Base-by-base conservation (phyloP, 2,329 filamentous ascomycete genomes). In the Hansfordia pulvinata region DNA sequence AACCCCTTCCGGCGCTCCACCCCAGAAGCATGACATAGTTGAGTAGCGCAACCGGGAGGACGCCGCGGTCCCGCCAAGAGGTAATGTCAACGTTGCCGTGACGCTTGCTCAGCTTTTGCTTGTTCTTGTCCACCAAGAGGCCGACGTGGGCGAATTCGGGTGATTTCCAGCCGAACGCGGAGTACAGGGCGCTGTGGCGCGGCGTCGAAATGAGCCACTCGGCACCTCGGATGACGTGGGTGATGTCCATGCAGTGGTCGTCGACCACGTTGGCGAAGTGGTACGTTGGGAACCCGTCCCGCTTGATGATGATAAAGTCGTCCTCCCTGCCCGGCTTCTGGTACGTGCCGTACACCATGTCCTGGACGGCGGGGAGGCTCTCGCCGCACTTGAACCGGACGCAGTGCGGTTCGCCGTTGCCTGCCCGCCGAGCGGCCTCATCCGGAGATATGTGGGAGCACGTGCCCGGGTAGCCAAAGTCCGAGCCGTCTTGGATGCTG, bases 151-250 rank as follows among this genome's bases (percentile, higher is more conserved):
- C 79, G 49, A 84, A 90, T n/a, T 57, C 52, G 0, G 82, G 82
- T 2, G 74, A 62, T 16, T 64, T 46, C 82, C 82, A 90, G 5
- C 70, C 65, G 44, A 90, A 80, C 3, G 79, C 80, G 25, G 79
- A 54, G 46, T 90, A 90, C n/a, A 90, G 49, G 21, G 67, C 60
- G 22, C 71, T 49, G 40, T 76, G 71, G 34, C 67, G 81, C 1
- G 86, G 85, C 0, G 90, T 96, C 1, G 86, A 93, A 18, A 88
- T 73, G 56, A 98, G 79, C 90, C 90, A 98, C 67, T 98, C 90
- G 15, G 79, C 77, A 28, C 88, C 90, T 21, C 90, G 76, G 31
- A 98, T 81, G 10, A 98, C 90, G 51, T 96, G 88, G 0, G 86
- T 94, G 38, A 98, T 92, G 32, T 82, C 60, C 90, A 98, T 98